Evolutionary conservation across 352 stramenopile genomes (phyloP), one percentile per base, ranked within the genome.

Genomic region (Phytophthora aleatoria): DNA sequence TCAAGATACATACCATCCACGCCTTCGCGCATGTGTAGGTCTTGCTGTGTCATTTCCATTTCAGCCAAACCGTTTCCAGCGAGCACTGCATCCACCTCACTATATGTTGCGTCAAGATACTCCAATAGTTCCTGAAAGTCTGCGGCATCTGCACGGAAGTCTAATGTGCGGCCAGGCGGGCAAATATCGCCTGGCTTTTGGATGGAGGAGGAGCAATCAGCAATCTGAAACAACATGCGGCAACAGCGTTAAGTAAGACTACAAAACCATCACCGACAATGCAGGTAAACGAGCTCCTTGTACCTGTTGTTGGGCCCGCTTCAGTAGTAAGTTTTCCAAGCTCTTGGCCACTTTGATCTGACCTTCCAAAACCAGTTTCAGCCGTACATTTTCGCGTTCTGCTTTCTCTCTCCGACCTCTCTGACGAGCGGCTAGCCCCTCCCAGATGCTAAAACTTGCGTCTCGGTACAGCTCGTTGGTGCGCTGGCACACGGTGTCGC

Each of bases 301-400:
- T 44, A 10, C 69, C 47, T 70, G 51, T 16, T 67, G 41, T 35
- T 54, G 38, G 28, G 35, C 33, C 11, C 66, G 70, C 31, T 75
- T 73, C 7, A 71, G 50, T 20, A 86, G 47, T n/a, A 80, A 50
- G 35, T 54, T 67, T 43, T 85, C 64, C 24, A 89, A 64, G 15
- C 61, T 72, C 43, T 72, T 83, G 27, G 69, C 69, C 16, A 83
- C 59, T 51, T 77, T 74, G 47, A 86, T 74, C 52, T 86, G 79
- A 38, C 74, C 68, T 43, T 74, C 63, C 6, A 89, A 54, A 65
- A 83, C 28, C 2, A 68, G 56, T 26, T 75, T 79, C 3, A 82
- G 52, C 5, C 56, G 58, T 3, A 71, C 56, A 55, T 74, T 79
- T 30, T 81, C 70, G 15, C 49, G 68, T 28, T 81, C 62, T 12